These are phyloP conservation scores for Hygrophoropsis aurantiaca DNA, from an alignment of 768 basidiomycete species.

Conservation along the genomic window DNA sequence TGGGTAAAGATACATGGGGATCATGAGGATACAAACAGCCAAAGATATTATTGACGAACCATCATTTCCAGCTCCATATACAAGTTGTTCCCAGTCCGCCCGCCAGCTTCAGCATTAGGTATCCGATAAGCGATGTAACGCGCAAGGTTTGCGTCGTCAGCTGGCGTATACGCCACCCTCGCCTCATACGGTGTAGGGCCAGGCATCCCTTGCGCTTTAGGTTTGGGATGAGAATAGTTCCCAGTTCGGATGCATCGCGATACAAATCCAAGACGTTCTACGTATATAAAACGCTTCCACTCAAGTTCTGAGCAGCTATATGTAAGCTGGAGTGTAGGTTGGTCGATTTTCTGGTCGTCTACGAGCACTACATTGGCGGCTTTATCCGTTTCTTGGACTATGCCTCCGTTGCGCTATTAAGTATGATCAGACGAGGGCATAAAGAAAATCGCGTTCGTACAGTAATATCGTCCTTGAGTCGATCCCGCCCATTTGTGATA, in stretches of 20 bases:
- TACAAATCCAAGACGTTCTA: constrained; percentile 28
- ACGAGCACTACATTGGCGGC: constrained; percentile 25
- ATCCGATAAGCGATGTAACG: constrained; percentile 50
- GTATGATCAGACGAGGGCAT: not conserved
- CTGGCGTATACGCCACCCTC: constrained; percentile 30
- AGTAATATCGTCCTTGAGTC: constrained; percentile 19
- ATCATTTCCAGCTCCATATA: constrained; percentile 43
- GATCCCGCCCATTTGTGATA: constrained; percentile 17
- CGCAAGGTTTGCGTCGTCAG: constrained; percentile 43
- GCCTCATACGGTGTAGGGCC: constrained; percentile 9
- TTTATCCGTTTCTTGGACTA: constrained; percentile 13
- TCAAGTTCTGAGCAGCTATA: constrained; percentile 22
- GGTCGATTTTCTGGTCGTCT: constrained; percentile 10
- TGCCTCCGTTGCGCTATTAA: constrained; percentile 19
- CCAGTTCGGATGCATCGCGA: constrained; percentile 14
- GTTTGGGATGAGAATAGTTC: constrained; percentile 11
- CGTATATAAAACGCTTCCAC: constrained; percentile 15
- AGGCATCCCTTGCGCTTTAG: constrained; percentile 18
- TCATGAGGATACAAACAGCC: too few relatives aligned
- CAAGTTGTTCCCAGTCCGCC: constrained; percentile 47
- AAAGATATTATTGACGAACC: too few relatives aligned
- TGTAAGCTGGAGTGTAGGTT: too few relatives aligned
- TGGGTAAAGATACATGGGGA: too few relatives aligned
- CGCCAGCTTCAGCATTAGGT: constrained; percentile 31
- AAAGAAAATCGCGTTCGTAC: constrained; percentile 8